Evolutionary conservation across 2,329 filamentous ascomycete species (phyloP), one percentile per base, ranked within the genome.

Genomic region (Delphinella strobiligena): DNA sequence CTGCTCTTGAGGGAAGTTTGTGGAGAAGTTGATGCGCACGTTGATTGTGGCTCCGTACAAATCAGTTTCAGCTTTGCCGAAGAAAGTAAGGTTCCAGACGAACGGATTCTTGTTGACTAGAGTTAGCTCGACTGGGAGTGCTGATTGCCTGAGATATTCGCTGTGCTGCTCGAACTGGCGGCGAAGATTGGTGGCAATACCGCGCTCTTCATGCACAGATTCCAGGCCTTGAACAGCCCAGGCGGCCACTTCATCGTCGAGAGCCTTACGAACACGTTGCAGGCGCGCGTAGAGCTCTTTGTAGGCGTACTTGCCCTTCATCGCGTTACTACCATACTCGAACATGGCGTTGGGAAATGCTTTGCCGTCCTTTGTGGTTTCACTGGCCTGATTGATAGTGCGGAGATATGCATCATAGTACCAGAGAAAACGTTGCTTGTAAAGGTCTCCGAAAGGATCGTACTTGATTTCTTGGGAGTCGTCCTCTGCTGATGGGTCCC

Each of bases 401-500:
- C 72, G 66, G 16, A 91, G 66, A 54, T 96, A 96, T 3, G 82
- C 82, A 49, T 93, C 82, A 58, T 84, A 93, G 62, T 96, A 96
- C 91, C 91, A 96, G 11, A 96, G 66, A 55, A 96, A 95, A 1
- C 88, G 78, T 29, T 82, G 78, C 61, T 96, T 96, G 69, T 82
- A 84, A 4, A 94, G 68, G 53, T 96, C 89, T 49, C 78, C 80
- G 64, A 96, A 96, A 0, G 87, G 85, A 49, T 93, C 82, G 58
- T 86, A 93, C 0, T 75, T 70, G 1, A 74, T 56, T 31, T 81
- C 76, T 11, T 75, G 60, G 8, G 47, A 57, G 19, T 59, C 47
- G 4, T 41, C 39, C 5, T 54, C 49, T 37, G 19, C 15, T 5
- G 24, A n/a, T 8, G 39, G 19, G 10, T 69, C 64, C 37, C 63